Percentiles rank a stretch among this genome's conserved stretches.
These are phyloP conservation scores for Pyricularia pennisetigena DNA, from an alignment of 2,329 filamentous ascomycete genomes.

Conservation along the genomic window DNA sequence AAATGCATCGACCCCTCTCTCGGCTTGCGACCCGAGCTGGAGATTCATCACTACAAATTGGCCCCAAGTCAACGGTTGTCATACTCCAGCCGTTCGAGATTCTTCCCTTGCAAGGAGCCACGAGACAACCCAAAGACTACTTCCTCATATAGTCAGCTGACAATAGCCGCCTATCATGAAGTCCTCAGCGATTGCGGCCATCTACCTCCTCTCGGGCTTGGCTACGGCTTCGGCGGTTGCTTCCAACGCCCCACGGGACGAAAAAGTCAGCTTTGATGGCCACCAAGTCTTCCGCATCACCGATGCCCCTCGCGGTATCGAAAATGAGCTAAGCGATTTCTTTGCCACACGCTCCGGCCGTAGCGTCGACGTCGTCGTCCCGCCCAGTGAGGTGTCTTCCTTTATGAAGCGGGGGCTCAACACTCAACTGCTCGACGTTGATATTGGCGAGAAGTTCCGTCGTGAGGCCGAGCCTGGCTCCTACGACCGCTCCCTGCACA, in stretches of 20 bases:
- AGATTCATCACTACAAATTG: neutral
- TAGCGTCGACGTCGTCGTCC: constrained; percentile 2
- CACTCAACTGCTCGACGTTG: constrained; percentile 12
- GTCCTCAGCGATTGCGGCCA: neutral
- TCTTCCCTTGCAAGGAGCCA: neutral
- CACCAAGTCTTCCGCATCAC: constrained; percentile 4
- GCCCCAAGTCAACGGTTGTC: neutral
- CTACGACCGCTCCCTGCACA: constrained; percentile 8
- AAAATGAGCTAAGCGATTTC: neutral
- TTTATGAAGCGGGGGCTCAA: neutral
- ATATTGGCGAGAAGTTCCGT: constrained; percentile 15
- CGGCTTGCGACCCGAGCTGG: neutral
- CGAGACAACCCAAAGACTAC: neutral
- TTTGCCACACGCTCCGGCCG: neutral
- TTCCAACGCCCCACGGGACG: neutral
- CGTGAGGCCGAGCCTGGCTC: constrained; percentile 15
- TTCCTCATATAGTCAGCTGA: neutral
- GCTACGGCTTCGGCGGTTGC: neutral
- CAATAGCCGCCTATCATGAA: neutral
- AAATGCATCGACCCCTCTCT: neutral
- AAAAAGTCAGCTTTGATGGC: constrained; percentile 1
- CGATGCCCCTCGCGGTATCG: constrained; percentile 1
- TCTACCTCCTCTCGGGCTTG: neutral
- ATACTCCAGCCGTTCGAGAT: neutral
- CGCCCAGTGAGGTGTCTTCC: neutral